A percentile compares a stretch with the other conserved stretches of the same genome.
These are phyloP conservation scores for Saksenaea oblongispora DNA, from an alignment of 371 early-diverging fungal genomes.

Conservation along the genomic window DNA sequence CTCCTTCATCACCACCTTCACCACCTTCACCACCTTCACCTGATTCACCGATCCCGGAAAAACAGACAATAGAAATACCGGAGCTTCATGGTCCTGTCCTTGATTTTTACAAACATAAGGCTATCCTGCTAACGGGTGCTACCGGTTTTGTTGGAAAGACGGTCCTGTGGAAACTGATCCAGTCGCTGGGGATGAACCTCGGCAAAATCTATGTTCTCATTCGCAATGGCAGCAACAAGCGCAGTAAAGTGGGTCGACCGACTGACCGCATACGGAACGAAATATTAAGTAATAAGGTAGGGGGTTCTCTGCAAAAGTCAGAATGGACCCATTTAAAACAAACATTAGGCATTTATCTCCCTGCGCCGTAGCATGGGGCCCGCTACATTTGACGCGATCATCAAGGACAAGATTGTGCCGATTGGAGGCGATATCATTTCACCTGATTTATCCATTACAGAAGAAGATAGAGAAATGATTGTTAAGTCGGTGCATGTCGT, in stretches of 20 bases:
- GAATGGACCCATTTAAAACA: not conserved
- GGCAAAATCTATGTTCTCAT: slow-evolving; percentile 45
- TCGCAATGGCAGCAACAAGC: slow-evolving; percentile 50
- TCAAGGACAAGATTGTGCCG: slow-evolving; percentile 58
- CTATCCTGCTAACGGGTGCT: slow-evolving; percentile 58
- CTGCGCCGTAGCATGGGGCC: slow-evolving; percentile 38
- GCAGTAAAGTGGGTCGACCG: slow-evolving; percentile 50
- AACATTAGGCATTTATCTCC: slow-evolving; percentile 37
- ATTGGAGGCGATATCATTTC: slow-evolving; percentile 62
- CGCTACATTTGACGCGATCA: slow-evolving; percentile 36
- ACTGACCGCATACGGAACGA: slow-evolving; percentile 46
- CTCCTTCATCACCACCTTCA: slow-evolving; percentile 8
- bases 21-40: slow-evolving; percentile 8
- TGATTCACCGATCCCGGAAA: slow-evolving; percentile 12
- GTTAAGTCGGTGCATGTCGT: slow-evolving; percentile 51
- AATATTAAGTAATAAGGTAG: slow-evolving; percentile 46
- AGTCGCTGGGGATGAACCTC: slow-evolving; percentile 31
- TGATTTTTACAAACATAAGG: slow-evolving; percentile 37
- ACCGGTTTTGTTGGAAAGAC: slow-evolving; percentile 69
- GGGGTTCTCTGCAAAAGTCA: not conserved
- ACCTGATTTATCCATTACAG: slow-evolving; percentile 55
- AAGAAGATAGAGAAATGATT: slow-evolving; percentile 47
- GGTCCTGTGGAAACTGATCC: slow-evolving; percentile 55
- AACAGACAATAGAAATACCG: not conserved
- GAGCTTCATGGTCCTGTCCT: slow-evolving; percentile 24